Conservation (phyloP, 1,139 yeast species). For the Saccharomyces hybrid region DNA sequence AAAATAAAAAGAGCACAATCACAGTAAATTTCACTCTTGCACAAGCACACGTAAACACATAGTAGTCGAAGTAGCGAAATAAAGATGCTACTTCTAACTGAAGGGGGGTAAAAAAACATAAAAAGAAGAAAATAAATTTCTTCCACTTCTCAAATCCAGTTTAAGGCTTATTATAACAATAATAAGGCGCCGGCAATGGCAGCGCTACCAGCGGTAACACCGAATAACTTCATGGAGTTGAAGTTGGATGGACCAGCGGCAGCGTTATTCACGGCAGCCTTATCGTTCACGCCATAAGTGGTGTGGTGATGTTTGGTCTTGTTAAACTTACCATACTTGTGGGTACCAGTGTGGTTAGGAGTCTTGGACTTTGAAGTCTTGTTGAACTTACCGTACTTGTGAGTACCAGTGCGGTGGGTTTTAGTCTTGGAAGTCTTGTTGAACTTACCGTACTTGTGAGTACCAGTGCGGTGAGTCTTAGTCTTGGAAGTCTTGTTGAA, state of each 20-base stretch:
- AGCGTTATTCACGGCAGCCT: constrained; percentile 20
- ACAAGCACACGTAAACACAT: constrained; percentile 1
- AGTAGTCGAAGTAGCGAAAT: neutral
- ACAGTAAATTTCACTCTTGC: neutral
- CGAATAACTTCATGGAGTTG: constrained; percentile 21
- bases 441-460: constrained; percentile 42
- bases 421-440: constrained; percentile 39
- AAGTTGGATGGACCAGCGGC: constrained; percentile 27
- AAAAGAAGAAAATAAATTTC: neutral
- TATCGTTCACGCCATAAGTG: constrained; percentile 13
- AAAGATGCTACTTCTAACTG: neutral
- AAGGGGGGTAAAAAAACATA: constrained; percentile 1
- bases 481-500: constrained; percentile 35
- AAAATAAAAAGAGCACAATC: neutral
- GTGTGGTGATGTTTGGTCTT: constrained; percentile 35
- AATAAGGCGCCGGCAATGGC: constrained; percentile 36
- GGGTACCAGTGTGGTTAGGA: constrained; percentile 39
- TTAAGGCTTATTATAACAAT: constrained; percentile 19
- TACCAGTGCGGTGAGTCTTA: constrained; percentile 33
- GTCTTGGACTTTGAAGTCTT: constrained; percentile 37
- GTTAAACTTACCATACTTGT: constrained; percentile 40
- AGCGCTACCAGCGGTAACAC: constrained; percentile 34
- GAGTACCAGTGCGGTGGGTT: constrained; percentile 15
- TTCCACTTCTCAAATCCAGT: neutral
- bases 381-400: constrained; percentile 41